Base-by-base conservation (phyloP, 768 basidiomycete species). In the Collybia sordida region DNA sequence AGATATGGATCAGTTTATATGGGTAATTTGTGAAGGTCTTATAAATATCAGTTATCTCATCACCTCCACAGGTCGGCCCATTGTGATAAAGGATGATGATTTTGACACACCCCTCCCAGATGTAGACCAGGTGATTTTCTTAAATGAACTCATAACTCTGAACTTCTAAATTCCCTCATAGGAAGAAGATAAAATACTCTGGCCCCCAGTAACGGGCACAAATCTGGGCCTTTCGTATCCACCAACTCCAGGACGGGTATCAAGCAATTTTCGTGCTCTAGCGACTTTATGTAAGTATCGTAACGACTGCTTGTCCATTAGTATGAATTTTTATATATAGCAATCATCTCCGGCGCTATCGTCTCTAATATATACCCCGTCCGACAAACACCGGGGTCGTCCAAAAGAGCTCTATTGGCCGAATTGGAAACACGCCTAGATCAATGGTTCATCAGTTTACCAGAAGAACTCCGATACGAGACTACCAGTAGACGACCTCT, bases 1-100 rank as follows among this genome's bases (percentile, higher is more conserved):
- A 86, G 88, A 62, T 82, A 86, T 63, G 82, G 82, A 3, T 86
- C 86, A 19, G 74, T 86, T 25, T 91, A 88, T 66, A 83, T 90
- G 79, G 87, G 86, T 82, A 60, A 19, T 67, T 51, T 37, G 37
- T 49, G 22, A 18, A 47, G 22, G 50, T 56, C 17, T 55, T 21
- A 41, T 23, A 6, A 22, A 44, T 3, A 22, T 23, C 6, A 49
- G 41, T 27, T 57, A 43, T 52, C 31, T 57, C 35, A 23, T 47
- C n/a, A 45, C 39, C 6, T 9, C 15, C 28, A 15, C 47, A 82
- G 86, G 87, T 24, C 82, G 88, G 12, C 87, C 88, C 5, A 74
- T 80, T 38, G 74, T 80, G 54, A 87, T 90, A 25, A 73, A 80
- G 50, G 86, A 88, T 52, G 72, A 71, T 44, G 87, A 89, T 65